Evolutionary conservation across 441 rosid genomes (phyloP).

Genomic region (Croton laevigatus): DNA sequence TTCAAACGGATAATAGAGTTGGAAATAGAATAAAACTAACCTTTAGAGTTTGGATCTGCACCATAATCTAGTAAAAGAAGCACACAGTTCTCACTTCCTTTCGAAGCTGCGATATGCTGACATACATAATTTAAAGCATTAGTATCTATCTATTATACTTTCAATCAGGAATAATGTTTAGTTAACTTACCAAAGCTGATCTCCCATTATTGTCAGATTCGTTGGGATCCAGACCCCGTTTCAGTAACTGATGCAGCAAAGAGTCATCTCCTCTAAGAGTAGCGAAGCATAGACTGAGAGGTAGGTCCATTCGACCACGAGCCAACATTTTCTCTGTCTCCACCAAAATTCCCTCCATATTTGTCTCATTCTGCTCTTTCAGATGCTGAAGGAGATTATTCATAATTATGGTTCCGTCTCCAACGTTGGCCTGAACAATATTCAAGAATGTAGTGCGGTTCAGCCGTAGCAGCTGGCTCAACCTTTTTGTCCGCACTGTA

Average conservation of each 20-base stretch:
- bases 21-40: conserved; percentile 32
- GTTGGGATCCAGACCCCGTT: conserved; percentile 69
- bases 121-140: conserved; percentile 6
- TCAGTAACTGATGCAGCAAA: conserved; percentile 52
- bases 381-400: conserved; percentile 85
- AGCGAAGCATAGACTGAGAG: conserved; percentile 63
- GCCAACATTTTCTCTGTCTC: conserved; percentile 75
- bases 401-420: conserved; percentile 84
- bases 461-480: conserved; percentile 76
- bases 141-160: neutral
- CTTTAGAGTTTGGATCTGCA: conserved; percentile 63
- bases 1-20: neutral
- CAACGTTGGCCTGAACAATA: conserved; percentile 78
- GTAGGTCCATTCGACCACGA: conserved; percentile 68
- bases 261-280: conserved; percentile 59
- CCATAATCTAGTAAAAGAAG: conserved; percentile 52
- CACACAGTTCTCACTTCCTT: conserved; percentile 60
- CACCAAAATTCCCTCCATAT: conserved; percentile 52
- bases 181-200: conserved; percentile 55
- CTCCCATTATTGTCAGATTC: conserved; percentile 68
- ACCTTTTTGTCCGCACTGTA: conserved; percentile 73
- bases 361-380: conserved; percentile 60
- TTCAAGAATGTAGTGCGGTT: conserved; percentile 75
- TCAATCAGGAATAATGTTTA: neutral
- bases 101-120: conserved; percentile 77